These are phyloP conservation scores for Metschnikowia noctiluminum DNA, from an alignment of 805 yeast species.

Conservation along the genomic window DNA sequence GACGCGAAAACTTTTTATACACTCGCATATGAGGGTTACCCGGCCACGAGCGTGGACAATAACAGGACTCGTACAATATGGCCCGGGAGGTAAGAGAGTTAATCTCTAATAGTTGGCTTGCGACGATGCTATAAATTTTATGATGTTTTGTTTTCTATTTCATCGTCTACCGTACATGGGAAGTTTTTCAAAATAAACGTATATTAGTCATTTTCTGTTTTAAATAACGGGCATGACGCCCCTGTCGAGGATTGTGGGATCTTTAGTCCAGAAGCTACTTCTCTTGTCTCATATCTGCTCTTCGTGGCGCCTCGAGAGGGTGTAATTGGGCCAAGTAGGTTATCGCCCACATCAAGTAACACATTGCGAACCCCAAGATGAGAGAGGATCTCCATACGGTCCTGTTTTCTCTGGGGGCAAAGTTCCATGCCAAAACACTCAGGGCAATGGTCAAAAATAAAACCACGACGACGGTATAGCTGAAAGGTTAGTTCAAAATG, in stretches of 20 bases:
- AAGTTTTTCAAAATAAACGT: background rate
- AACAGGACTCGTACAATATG: no score
- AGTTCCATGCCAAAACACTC: slow-evolving; percentile 72
- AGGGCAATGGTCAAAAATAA: slow-evolving; percentile 55
- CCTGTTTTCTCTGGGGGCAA: slow-evolving; percentile 77
- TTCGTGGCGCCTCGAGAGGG: slow-evolving; percentile 86
- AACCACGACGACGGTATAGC: slow-evolving; percentile 69
- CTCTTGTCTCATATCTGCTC: slow-evolving; percentile 89
- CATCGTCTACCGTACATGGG: background rate
- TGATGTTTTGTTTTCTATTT: no score
- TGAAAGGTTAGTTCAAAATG: slow-evolving; percentile 20
- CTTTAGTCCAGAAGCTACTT: background rate
- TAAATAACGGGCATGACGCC: background rate
- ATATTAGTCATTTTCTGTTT: background rate
- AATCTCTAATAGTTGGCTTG: background rate
- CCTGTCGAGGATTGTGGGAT: background rate
- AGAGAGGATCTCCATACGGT: slow-evolving; percentile 47
- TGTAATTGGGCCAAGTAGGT: slow-evolving; percentile 85
- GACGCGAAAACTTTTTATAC: slow-evolving; percentile 8
- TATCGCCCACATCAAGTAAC: slow-evolving; percentile 88
- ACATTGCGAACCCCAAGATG: slow-evolving; percentile 68
- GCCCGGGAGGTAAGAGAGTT: no score
- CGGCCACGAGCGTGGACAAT: background rate
- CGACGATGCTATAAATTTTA: no score
- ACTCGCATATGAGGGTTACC: slow-evolving; percentile 5